Conservation (phyloP, 306 rosid species). For the Cucurbita ficifolia region DNA sequence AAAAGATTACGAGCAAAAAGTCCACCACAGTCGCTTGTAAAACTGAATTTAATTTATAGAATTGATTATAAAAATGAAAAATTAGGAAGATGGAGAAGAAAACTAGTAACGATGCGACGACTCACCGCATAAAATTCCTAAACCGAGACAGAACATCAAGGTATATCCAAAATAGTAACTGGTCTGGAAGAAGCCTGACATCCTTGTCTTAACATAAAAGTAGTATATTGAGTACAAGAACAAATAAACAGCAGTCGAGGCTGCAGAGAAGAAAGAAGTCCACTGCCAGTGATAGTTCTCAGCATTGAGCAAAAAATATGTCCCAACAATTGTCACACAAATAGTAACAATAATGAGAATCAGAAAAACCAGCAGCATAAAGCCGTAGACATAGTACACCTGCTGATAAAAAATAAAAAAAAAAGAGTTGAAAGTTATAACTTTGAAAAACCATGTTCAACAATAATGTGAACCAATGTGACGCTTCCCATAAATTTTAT, state of each 20-base stretch:
- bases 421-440: conserved; percentile 19
- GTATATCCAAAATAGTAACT: conserved; percentile 99
- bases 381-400: conserved; percentile 98
- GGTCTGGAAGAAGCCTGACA: conserved; percentile 98
- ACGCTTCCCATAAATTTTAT: not conserved
- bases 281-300: conserved; percentile 99
- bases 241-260: conserved; percentile 87
- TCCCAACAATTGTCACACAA: conserved; percentile 94
- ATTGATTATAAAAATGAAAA: not conserved
- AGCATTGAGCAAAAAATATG: conserved; percentile 90
- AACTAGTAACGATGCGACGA: conserved; percentile 1
- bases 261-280: conserved; percentile 99
- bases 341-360: conserved; percentile 78
- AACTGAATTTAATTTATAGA: not conserved
- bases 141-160: conserved; percentile 93
- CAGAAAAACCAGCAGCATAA: conserved; percentile 90
- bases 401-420: conserved; percentile 17
- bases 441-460: not conserved
- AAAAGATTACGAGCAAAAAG: not conserved
- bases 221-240: conserved; percentile 84
- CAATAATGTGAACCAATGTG: not conserved
- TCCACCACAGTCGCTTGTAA: not conserved
- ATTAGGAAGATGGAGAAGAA: not conserved
- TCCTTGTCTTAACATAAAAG: conserved; percentile 91
- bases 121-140: conserved; percentile 94